Percentiles rank a stretch among this genome's conserved stretches.
Conservation (phyloP, 352 stramenopile genomes). For the Plasmopara halstedii region DNA sequence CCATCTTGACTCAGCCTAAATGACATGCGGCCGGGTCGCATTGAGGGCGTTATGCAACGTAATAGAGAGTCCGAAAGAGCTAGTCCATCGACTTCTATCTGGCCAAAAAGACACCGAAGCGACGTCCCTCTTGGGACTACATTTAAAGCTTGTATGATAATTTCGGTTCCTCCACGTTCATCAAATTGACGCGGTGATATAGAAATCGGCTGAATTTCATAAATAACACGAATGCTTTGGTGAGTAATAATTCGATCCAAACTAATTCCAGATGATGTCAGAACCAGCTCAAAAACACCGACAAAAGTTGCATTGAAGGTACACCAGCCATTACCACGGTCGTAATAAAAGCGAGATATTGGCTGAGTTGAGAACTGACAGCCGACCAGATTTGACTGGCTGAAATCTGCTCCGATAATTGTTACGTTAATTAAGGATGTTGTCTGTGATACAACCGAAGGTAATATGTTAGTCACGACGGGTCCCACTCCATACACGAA, state of each 20-base stretch:
- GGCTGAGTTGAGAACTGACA: constrained; percentile 26
- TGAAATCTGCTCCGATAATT: constrained; percentile 22
- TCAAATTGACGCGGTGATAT: constrained; percentile 29
- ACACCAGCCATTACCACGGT: constrained; percentile 12
- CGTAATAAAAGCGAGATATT: constrained; percentile 6
- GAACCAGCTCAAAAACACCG: constrained; percentile 17
- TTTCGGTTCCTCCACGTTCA: constrained; percentile 32
- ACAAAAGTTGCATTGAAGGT: constrained; percentile 25
- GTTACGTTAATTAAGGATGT: constrained; percentile 11
- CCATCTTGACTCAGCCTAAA: constrained; percentile 32
- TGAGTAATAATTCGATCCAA: constrained; percentile 13
- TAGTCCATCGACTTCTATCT: constrained; percentile 14
- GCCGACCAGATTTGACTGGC: constrained; percentile 8
- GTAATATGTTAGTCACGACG: constrained; percentile 18
- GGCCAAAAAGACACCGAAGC: constrained; percentile 34
- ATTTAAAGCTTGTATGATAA: constrained; percentile 27
- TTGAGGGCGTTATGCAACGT: constrained; percentile 22
- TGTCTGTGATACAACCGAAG: constrained; percentile 29
- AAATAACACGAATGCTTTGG: constrained; percentile 26
- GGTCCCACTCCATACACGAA: constrained; percentile 26
- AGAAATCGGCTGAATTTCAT: constrained; percentile 10
- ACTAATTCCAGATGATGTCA: constrained; percentile 8
- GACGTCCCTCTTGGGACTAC: constrained; percentile 12
- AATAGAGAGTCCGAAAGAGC: constrained; percentile 21
- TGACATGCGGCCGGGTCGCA: constrained; percentile 12